Evolutionary conservation across 345 rosid species (phyloP).

Genomic region (Mangifera indica): DNA sequence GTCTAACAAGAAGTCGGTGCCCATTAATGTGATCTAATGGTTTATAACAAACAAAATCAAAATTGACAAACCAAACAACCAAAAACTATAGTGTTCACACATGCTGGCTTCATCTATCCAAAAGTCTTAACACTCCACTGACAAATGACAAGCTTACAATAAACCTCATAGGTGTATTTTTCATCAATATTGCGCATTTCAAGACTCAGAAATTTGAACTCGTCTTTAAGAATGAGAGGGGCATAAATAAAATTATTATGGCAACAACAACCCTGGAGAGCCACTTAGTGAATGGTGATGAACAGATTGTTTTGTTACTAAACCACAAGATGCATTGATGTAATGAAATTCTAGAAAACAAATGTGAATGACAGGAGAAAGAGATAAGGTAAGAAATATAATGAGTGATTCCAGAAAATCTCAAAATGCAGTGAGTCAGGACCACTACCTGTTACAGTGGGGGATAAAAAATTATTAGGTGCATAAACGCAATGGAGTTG

Average conservation of each 20-base stretch:
- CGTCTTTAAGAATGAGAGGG: neutral
- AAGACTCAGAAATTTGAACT: neutral
- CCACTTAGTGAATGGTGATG: neutral
- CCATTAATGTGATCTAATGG: neutral
- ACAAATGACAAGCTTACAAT: neutral
- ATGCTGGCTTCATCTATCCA: neutral
- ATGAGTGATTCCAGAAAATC: too few relatives aligned
- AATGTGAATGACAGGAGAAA: too few relatives aligned
- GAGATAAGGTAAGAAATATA: too few relatives aligned
- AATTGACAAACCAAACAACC: neutral
- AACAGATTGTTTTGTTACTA: neutral
- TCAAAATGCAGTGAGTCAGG: too few relatives aligned
- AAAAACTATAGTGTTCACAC: neutral
- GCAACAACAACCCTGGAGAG: neutral
- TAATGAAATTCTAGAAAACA: neutral
- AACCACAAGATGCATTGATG: neutral
- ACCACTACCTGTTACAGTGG: too few relatives aligned
- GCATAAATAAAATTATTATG: neutral
- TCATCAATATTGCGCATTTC: neutral
- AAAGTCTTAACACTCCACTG: neutral
- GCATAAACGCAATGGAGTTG: too few relatives aligned
- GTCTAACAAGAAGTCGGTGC: slow-evolving; percentile 26
- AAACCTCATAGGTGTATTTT: neutral
- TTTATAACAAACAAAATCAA: slow-evolving; percentile 7
- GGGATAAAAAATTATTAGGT: too few relatives aligned